phyloP scores from a whole-genome alignment of 495 filamentous ascomycete species.

The Penicillium argentinense region DNA sequence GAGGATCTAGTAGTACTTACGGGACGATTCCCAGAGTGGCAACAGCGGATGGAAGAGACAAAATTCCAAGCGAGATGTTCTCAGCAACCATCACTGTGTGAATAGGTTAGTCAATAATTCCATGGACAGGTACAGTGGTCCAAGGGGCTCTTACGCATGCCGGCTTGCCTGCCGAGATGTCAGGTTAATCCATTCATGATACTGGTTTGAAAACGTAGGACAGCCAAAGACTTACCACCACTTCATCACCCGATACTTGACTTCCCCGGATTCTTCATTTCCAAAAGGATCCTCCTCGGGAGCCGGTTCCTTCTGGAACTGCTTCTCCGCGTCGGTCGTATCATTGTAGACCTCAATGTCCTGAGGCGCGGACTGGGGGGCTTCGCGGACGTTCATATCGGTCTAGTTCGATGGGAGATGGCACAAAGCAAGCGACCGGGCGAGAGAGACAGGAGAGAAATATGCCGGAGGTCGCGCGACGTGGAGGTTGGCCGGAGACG shows the following conservation, averaged over 20 bases:
- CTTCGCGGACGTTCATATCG: constrained; percentile 17
- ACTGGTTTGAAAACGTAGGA: background rate
- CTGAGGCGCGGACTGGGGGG: constrained; percentile 7
- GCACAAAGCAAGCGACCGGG: constrained; percentile 1
- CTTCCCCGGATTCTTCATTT: constrained; percentile 34
- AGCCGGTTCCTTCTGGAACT: constrained; percentile 5
- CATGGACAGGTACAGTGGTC: background rate
- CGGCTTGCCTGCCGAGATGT: constrained; percentile 21
- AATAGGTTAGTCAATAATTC: constrained; percentile 2
- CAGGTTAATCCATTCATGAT: background rate
- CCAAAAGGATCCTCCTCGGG: constrained; percentile 31
- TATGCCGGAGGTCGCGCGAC: constrained; percentile 1
- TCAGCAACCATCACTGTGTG: constrained; percentile 57
- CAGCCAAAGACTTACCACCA: constrained; percentile 31
- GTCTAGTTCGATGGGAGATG: background rate
- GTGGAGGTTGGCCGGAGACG: constrained; percentile 18
- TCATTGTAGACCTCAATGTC: constrained; percentile 20
- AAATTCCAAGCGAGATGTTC: constrained; percentile 60
- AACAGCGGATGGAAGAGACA: constrained; percentile 58
- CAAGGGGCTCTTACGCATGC: constrained; percentile 21
- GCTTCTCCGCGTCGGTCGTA: constrained; percentile 15
- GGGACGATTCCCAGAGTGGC: constrained; percentile 59
- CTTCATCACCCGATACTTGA: constrained; percentile 36
- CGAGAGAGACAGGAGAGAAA: constrained; percentile 12
- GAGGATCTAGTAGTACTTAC: constrained; percentile 46